Base-by-base conservation (phyloP, 129 eudicot genomes). In the Pseudognaphalium luteoalbum region DNA sequence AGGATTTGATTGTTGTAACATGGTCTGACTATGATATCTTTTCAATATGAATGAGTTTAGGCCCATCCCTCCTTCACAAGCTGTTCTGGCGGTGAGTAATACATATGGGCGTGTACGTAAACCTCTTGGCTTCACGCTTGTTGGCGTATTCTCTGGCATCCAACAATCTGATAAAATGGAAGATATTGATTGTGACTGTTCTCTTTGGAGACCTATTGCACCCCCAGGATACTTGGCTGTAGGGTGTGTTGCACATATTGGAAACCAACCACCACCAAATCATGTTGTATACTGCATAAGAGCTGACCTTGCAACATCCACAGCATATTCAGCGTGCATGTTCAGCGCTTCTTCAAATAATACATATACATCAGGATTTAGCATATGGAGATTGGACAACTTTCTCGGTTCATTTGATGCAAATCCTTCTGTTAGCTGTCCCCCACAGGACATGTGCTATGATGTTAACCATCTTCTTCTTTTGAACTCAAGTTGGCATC, bases 21-120 rank as follows among this genome's bases (percentile, higher is more conserved):
- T 28, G 71, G 39, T 81, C 29, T 58, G 30, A 58, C 56, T 14
- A 20, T 44, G 11, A 29, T 32, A 72, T 41, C 73, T 76, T 68
- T 72, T 78, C 5, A 35, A 80, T 77, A 44, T 75, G 66, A 28
- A 81, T 70, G 77, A 69, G 7, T 78, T 62, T 86, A 94, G 99
- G 93, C 93, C 97, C 63, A 91, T 78, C 86, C 97, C 99, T 83
- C 99, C 99, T 65, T 88, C 97, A 77, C 93, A 89, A 79, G 87
- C 96, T 42, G 95, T 93, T 62, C 76, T 90, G 89, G 94, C 98
- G 35, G 94, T 95, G 82, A 89, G 91, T 62, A 91, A 85, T 81
- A 78, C 93, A 65, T 95, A 89, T 79, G 99, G 96, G 66, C 96
- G 99, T 74, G 99, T 91, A 30, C 80, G 97, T 68, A 95, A 91